A percentile compares a stretch with the other conserved stretches of the same genome.
Evolutionary conservation across 139 green algal species (phyloP).

Genomic region (Chlamydomonas incerta): DNA sequence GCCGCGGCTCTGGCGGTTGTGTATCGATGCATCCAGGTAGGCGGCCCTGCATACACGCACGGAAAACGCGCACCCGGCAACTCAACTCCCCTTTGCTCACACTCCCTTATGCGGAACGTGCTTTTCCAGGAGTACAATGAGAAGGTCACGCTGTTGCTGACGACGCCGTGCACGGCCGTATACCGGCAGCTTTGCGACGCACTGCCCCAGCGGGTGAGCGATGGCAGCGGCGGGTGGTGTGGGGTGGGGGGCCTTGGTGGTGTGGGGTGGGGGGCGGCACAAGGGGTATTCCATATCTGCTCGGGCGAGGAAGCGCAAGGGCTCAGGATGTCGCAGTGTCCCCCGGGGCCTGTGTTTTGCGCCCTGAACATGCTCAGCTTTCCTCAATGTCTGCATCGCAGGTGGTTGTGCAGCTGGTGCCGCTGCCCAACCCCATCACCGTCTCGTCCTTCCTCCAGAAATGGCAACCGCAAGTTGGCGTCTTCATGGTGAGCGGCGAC

Average conservation of each 20-base stretch:
- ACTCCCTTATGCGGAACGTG: too few species aligned
- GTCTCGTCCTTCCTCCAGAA: constrained; percentile 55
- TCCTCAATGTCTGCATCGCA: too few species aligned
- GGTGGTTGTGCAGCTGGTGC: constrained; percentile 68
- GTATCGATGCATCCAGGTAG: constrained; percentile 57
- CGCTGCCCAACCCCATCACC: constrained; percentile 59
- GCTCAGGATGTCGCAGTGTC: too few species aligned
- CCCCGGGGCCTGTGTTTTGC: too few species aligned
- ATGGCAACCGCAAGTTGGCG: constrained; percentile 63
- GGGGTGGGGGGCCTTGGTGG: too few species aligned
- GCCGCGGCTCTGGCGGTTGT: constrained; percentile 39
- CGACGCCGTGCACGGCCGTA: constrained; percentile 36
- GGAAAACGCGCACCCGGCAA: background rate
- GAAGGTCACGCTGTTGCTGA: constrained; percentile 62
- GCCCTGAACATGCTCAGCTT: too few species aligned
- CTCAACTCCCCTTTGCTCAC: background rate
- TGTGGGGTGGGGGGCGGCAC: too few species aligned
- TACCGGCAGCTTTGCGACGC: constrained; percentile 45
- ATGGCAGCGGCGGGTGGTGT: too few species aligned
- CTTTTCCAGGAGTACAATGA: constrained; percentile 73
- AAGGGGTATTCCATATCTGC: too few species aligned
- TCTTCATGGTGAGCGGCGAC: constrained; percentile 61
- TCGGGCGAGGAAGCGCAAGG: too few species aligned
- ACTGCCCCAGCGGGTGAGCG: constrained; percentile 49
- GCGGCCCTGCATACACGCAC: background rate